A percentile compares a stretch with the other conserved stretches of the same genome.
Evolutionary conservation across 768 basidiomycete genomes (phyloP).

Genomic region (Trametes cingulata): DNA sequence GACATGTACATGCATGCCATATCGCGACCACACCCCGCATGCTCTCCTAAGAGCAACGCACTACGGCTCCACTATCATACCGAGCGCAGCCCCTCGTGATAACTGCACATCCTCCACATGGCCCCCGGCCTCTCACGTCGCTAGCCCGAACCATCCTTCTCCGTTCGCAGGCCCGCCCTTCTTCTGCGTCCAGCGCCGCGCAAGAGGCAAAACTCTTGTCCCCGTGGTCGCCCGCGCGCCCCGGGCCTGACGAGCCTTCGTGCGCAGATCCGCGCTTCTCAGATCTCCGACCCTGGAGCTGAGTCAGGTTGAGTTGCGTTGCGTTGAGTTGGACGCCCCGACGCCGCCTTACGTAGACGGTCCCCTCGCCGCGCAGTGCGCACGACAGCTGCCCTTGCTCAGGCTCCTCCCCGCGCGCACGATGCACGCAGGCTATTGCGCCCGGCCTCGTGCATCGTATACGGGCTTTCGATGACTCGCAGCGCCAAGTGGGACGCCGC

Average conservation of each 20-base stretch:
- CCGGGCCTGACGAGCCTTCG: not conserved
- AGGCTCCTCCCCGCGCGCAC: no score
- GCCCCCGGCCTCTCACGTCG: constrained; percentile 3
- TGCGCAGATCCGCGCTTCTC: not conserved
- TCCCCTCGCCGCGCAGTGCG: no score
- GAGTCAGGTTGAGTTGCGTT: no score
- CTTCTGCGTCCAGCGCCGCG: not conserved
- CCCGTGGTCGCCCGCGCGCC: not conserved
- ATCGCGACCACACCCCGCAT: not conserved
- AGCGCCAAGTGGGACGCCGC: no score
- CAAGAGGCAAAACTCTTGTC: not conserved
- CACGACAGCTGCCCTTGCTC: no score
- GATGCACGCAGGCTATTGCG: no score
- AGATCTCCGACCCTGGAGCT: no score
- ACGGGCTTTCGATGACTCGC: not conserved
- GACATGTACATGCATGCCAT: no score
- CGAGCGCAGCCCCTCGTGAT: constrained; percentile 2
- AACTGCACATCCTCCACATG: not conserved
- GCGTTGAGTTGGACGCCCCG: not conserved
- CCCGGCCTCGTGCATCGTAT: not conserved
- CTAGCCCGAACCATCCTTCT: not conserved
- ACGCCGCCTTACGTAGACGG: no score
- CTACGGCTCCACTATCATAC: constrained; percentile 8
- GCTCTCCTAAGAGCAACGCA: not conserved
- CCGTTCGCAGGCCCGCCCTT: not conserved